Base-by-base conservation (phyloP, 1,284 basidiomycete species). In the Blastosporella zonata region DNA sequence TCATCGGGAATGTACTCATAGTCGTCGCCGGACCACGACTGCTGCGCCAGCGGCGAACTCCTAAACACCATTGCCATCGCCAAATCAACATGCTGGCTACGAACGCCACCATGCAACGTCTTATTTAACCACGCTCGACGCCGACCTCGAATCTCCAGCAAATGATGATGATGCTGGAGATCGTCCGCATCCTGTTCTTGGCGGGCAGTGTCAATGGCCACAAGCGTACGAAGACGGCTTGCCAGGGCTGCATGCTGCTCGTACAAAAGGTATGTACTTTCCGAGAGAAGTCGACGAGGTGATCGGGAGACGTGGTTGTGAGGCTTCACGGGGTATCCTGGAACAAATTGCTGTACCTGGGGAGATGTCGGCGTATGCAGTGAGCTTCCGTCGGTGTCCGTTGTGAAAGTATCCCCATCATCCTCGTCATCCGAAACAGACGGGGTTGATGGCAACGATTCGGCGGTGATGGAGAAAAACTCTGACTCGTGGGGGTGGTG, bases 121-220 rank as follows among this genome's bases (percentile, higher is more conserved):
- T 68, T 63, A 56, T 75, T 77, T 39, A 73, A 64, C 81, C 81
- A 83, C 12, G 80, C 81, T 8, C 79, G 68, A 31, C 81, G 67
- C 13, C 73, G 67, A 46, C 72, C 71, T 54, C 76, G 71, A 42
- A 78, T 68, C 59, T 79, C 78, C 18, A 81, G 61, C 9, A 78
- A 61, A 8, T 68, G 65, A 21, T 73, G 63, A n/a, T 72, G 62
- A n/a, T 69, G 66, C 17, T 62, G 57, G 23, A 65, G 52, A 43
- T 79, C 73, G 27, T 67, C 62, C 4, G 58, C 63, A 3, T 62
- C 60, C 35, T 68, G 67, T 6, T 61, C 59, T n/a, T 68, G 65
- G 22, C 72, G 68, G 1, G 67, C 62, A 4, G 66, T 61, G 20
- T 71, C 61, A 25, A 68, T 62, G 3, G 66, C 57, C 13, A 75